Conservation (phyloP, 1,139 yeast genomes). For the Suhomyces guaymorum region DNA sequence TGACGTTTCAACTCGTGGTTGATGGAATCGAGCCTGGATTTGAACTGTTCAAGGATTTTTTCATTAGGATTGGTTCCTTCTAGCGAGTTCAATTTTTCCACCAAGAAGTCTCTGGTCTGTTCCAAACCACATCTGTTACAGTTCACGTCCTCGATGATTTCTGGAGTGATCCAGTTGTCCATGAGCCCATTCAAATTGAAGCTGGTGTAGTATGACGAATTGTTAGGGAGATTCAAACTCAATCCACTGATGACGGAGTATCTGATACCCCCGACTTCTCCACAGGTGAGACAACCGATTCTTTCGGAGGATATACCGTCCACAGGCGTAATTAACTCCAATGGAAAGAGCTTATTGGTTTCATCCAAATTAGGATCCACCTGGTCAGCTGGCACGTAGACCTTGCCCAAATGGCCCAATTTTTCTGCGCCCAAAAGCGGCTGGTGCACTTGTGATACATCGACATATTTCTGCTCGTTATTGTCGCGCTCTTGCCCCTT, state of each 20-base stretch:
- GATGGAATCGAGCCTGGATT: conserved; percentile 55
- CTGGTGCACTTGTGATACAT: conserved; percentile 22
- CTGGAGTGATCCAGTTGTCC: conserved; percentile 75
- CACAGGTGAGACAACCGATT: conserved; percentile 86
- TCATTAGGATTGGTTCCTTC: conserved; percentile 31
- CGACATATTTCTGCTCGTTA: conserved; percentile 22
- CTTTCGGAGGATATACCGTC: conserved; percentile 87
- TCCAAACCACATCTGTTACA: conserved; percentile 85
- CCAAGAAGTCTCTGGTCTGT: conserved; percentile 57
- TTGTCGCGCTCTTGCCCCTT: conserved; percentile 7
- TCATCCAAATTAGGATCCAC: conserved; percentile 63
- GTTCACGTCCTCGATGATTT: conserved; percentile 87
- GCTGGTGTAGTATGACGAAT: conserved; percentile 36
- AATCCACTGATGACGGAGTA: conserved; percentile 80
- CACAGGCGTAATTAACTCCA: conserved; percentile 75
- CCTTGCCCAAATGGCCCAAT: conserved; percentile 59
- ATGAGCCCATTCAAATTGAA: conserved; percentile 58
- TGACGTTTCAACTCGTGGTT: conserved; percentile 59
- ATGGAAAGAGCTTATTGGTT: conserved; percentile 48
- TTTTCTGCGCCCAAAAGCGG: conserved; percentile 49
- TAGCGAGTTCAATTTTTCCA: conserved; percentile 32
- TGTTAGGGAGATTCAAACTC: conserved; percentile 62
- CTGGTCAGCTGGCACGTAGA: conserved; percentile 70
- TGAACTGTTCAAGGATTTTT: conserved; percentile 48
- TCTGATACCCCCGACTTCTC: conserved; percentile 90